Base-by-base conservation (phyloP, 75 land plant genomes). In the Selaginella tamariscina region DNA sequence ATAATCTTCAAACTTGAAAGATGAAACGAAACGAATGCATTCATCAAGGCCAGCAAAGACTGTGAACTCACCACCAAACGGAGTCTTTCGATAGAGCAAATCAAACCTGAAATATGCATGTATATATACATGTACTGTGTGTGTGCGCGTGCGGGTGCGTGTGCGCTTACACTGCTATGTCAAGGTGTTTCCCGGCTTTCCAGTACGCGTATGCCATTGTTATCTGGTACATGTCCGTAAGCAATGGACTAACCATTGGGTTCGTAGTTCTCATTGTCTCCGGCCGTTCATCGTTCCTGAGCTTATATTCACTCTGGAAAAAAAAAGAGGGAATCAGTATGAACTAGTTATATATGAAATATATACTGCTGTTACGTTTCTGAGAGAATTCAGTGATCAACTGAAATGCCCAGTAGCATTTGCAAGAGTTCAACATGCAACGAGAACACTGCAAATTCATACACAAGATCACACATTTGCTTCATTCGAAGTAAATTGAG, bases 201-300 rank as follows among this genome's bases (percentile, higher is more conserved):
- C 97, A 92, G 69, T 86, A 89, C 18, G 97, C 95, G 33, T 92
- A 92, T 22, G 90, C 95, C 97, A 92, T 92, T 30, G 97, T 82
- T 62, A 86, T 81, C 78, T 92, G 97, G 49, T 92, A 92, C 63
- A 82, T 81, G 74, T 92, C 97, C 31, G 90, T 82, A 13, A 92
- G 74, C 1, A 92, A 76, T 5, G 95, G 84, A 24, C 90, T 72
- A 30, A 89, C 88, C 93, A 91, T 88, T 18, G 97, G 97, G 70
- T 91, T 88, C 32, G 93, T 88, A n/a, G n/a, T n/a, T n/a, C n/a
- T n/a, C n/a, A n/a, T n/a, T n/a, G n/a, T n/a, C n/a, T n/a, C n/a
- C n/a, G n/a, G n/a, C n/a, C n/a, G n/a, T n/a, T n/a, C n/a, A n/a
- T n/a, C n/a, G n/a, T n/a, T n/a, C n/a, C n/a, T n/a, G n/a, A n/a